phyloP scores from a whole-genome alignment of 371 early-diverging fungal genomes.

The Actinomortierella ambigua region DNA sequence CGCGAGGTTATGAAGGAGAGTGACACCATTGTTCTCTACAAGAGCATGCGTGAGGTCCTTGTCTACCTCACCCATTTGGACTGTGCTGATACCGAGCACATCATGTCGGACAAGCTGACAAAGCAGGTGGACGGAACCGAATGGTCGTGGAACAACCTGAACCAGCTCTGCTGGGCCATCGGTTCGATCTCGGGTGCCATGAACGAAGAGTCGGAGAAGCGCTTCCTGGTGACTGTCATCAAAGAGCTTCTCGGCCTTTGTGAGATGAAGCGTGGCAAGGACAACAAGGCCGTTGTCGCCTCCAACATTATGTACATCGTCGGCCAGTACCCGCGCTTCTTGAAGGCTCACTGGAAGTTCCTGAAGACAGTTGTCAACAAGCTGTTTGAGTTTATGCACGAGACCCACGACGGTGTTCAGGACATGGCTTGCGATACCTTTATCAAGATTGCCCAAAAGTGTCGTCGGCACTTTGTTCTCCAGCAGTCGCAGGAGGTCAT shows the following conservation, averaged over 20 bases:
- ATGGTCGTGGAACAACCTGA: slow-evolving; percentile 97
- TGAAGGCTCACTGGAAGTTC: slow-evolving; percentile 99
- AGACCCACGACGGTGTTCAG: slow-evolving; percentile 99
- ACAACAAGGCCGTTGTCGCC: slow-evolving; percentile 99
- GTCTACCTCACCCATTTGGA: slow-evolving; percentile 97
- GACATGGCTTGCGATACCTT: slow-evolving; percentile 99
- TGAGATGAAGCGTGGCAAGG: slow-evolving; percentile 96
- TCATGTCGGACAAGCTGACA: slow-evolving; percentile 92
- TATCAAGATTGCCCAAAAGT: slow-evolving; percentile 97
- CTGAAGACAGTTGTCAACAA: slow-evolving; percentile 99
- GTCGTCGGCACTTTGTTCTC: slow-evolving; percentile 92
- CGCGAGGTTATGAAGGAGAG: slow-evolving; percentile 98
- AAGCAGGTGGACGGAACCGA: slow-evolving; percentile 94
- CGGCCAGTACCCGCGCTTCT: slow-evolving; percentile 98
- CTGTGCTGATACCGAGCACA: slow-evolving; percentile 87
- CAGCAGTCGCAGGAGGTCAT: slow-evolving; percentile 84
- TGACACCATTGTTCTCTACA: slow-evolving; percentile 97
- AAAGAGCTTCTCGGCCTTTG: slow-evolving; percentile 94
- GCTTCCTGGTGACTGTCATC: slow-evolving; percentile 98
- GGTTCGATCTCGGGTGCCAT: slow-evolving; percentile 98
- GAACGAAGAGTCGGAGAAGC: slow-evolving; percentile 94
- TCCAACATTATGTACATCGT: slow-evolving; percentile 99
- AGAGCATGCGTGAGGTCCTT: slow-evolving; percentile 97
- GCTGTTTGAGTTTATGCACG: slow-evolving; percentile 99
- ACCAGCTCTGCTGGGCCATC: slow-evolving; percentile 99